Conservation (phyloP, 2,329 filamentous ascomycete species). For the Coniochaeta pulveracea region DNA sequence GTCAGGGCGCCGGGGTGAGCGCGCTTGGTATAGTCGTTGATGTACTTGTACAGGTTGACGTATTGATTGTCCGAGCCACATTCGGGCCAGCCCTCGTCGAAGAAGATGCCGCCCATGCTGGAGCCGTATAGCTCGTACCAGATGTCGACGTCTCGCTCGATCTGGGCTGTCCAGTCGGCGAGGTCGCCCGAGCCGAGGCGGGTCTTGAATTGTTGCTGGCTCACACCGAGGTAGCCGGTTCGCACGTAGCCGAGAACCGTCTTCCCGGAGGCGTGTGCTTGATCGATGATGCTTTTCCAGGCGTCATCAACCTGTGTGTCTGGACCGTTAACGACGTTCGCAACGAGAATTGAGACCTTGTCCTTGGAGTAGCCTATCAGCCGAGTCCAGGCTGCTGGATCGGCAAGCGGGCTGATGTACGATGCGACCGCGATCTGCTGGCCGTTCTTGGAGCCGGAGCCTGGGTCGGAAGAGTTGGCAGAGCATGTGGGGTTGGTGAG, state of each 20-base stretch:
- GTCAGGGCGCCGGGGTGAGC: constrained; percentile 14
- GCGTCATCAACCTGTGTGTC: background rate
- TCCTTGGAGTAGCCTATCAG: background rate
- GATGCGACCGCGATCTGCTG: background rate
- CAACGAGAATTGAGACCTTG: background rate
- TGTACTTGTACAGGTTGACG: constrained; percentile 15
- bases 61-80: constrained; percentile 17
- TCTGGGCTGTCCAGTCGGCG: constrained; percentile 14
- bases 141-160: constrained; percentile 14
- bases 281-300: background rate
- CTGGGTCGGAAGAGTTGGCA: too few relatives aligned
- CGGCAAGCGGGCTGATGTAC: background rate
- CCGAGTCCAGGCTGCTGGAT: background rate
- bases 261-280: background rate
- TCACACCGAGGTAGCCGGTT: background rate
- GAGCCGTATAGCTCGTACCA: constrained; percentile 14
- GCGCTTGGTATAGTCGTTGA: constrained; percentile 14
- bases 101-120: constrained; percentile 20
- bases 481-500: too few relatives aligned
- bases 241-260: background rate
- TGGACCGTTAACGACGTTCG: background rate
- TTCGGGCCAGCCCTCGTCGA: constrained; percentile 18
- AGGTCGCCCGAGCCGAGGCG: constrained; percentile 11
- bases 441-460: too few relatives aligned
- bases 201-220: constrained; percentile 3